Evolutionary conservation across 306 rosid genomes (phyloP).

Genomic region (Biancaea sappan): DNA sequence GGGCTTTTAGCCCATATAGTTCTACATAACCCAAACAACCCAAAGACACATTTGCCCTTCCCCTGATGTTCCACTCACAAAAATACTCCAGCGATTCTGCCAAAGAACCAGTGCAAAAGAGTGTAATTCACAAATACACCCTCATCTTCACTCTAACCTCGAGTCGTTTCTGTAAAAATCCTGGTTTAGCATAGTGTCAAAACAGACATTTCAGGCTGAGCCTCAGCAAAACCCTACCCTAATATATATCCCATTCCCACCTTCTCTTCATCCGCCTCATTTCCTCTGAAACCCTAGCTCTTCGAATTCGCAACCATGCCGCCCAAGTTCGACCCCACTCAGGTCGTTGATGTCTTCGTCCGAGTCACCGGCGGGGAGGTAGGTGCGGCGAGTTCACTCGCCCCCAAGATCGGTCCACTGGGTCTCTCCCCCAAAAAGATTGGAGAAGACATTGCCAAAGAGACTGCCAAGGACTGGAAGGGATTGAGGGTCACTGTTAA

Average conservation of each 20-base stretch:
- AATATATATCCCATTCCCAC: not conserved
- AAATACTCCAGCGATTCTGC: not conserved
- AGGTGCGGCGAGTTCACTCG: slow-evolving; percentile 91
- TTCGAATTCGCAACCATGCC: slow-evolving; percentile 51
- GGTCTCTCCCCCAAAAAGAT: slow-evolving; percentile 94
- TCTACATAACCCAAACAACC: not conserved
- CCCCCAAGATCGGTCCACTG: slow-evolving; percentile 92
- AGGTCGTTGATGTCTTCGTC: slow-evolving; percentile 82
- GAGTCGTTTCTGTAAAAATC: not conserved
- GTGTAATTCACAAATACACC: not conserved
- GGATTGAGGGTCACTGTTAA: slow-evolving; percentile 86
- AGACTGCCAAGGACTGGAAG: slow-evolving; percentile 96
- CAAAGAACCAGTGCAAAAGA: not conserved
- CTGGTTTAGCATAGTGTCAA: not conserved
- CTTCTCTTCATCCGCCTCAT: not conserved
- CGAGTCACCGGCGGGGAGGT: slow-evolving; percentile 95
- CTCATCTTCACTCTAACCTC: not conserved
- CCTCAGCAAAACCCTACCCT: slow-evolving; percentile 36
- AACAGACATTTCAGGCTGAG: not conserved
- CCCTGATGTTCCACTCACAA: not conserved
- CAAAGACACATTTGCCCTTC: slow-evolving; percentile 13
- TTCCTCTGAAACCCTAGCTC: slow-evolving; percentile 39
- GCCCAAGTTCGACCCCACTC: slow-evolving; percentile 92
- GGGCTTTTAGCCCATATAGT: not conserved
- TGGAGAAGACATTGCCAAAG: slow-evolving; percentile 95